These are phyloP conservation scores for Corymbia citriodora DNA, from an alignment of 441 rosid genomes.

Conservation along the genomic window DNA sequence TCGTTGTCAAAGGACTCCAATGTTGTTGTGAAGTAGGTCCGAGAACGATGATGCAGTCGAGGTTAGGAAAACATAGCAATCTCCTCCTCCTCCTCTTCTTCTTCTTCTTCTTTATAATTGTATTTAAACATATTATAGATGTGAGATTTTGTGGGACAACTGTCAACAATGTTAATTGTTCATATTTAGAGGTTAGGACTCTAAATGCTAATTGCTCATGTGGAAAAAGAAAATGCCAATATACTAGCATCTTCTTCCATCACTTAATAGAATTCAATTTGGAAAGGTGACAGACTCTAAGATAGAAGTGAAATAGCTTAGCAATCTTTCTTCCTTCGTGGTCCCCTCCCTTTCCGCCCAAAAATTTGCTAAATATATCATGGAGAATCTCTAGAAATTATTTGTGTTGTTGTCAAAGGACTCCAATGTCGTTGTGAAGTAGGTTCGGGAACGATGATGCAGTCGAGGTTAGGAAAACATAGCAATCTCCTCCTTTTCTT, in stretches of 20 bases:
- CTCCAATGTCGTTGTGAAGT: not conserved
- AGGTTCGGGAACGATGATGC: not conserved
- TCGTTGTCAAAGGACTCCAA: not conserved
- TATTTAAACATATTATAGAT: too few relatives aligned
- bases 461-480: not conserved
- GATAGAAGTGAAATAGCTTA: not conserved
- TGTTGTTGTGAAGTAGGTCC: not conserved
- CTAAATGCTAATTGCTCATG: not conserved
- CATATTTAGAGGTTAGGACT: too few relatives aligned
- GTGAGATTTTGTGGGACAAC: too few relatives aligned
- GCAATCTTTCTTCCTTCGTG: not conserved
- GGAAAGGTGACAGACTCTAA: not conserved
- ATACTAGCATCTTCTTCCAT: not conserved
- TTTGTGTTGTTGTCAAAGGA: not conserved
- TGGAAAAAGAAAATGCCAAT: not conserved
- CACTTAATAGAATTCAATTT: not conserved
- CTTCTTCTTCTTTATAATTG: not conserved
- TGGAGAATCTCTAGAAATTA: not conserved
- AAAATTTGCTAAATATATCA: not conserved
- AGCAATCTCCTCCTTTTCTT: not conserved
- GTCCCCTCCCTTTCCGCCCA: not conserved
- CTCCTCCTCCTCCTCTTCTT: not conserved
- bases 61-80: not conserved
- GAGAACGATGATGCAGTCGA: not conserved
- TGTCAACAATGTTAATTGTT: too few relatives aligned